Conservation (phyloP, 192 early-diverging fungal species). For the Globomyces pollinis-pini region DNA sequence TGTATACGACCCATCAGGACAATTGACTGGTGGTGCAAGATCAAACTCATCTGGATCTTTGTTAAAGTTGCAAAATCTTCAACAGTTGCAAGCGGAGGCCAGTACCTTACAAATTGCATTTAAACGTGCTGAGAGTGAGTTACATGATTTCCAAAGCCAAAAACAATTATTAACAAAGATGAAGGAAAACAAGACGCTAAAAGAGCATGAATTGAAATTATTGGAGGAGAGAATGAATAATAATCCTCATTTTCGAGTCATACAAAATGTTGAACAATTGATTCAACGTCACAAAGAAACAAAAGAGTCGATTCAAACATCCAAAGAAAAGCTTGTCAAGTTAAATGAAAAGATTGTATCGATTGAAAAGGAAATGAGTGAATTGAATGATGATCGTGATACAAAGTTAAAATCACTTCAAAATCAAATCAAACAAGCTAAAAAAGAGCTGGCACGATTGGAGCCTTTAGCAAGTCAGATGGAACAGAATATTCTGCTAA, state of each 20-base stretch:
- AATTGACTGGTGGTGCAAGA: constrained; percentile 85
- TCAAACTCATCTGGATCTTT: constrained; percentile 66
- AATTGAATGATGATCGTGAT: constrained; percentile 81
- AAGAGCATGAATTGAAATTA: constrained; percentile 66
- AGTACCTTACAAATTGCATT: constrained; percentile 41
- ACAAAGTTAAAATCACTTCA: constrained; percentile 79
- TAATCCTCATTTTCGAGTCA: constrained; percentile 47
- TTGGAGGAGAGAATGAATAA: constrained; percentile 69
- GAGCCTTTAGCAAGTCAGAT: constrained; percentile 50
- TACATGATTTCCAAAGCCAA: constrained; percentile 46
- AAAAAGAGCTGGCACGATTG: constrained; percentile 53
- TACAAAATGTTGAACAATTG: constrained; percentile 49
- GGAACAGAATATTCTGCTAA: constrained; percentile 57
- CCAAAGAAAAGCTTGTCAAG: constrained; percentile 34
- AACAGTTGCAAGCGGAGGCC: constrained; percentile 49
- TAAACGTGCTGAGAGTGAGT: constrained; percentile 40
- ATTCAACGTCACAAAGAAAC: constrained; percentile 46
- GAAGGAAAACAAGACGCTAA: constrained; percentile 55
- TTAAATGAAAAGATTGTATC: background rate
- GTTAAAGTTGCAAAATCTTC: constrained; percentile 63
- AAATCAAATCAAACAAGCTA: constrained; percentile 58
- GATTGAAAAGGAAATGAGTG: constrained; percentile 69
- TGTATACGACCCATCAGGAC: constrained; percentile 91
- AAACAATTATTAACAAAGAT: constrained; percentile 48
- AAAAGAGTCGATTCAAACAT: constrained; percentile 34